Conservation (phyloP, 306 rosid genomes). For the Begonia masoniana region DNA sequence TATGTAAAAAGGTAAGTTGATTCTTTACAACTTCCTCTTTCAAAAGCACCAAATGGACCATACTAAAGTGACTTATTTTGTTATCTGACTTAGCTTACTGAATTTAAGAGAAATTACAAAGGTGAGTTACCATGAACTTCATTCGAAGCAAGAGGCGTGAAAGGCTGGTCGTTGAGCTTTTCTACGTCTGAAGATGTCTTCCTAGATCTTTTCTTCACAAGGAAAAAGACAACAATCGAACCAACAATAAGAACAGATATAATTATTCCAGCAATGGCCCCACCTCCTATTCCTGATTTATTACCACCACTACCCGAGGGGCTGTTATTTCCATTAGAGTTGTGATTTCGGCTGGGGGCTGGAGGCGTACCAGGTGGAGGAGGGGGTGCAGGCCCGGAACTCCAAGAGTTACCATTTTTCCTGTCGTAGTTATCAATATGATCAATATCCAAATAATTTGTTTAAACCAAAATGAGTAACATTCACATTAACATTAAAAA, state of each 20-base stretch:
- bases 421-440: conserved; percentile 31
- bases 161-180: conserved; percentile 59
- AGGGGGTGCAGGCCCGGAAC: conserved; percentile 89
- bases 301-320: conserved; percentile 41
- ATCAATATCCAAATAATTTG: conserved; percentile 5
- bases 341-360: conserved; percentile 29
- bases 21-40: too few relatives aligned
- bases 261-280: conserved; percentile 86
- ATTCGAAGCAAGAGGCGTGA: conserved; percentile 42
- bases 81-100: background rate
- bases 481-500: conserved; percentile 9
- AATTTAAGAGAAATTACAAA: background rate
- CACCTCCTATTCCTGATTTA: conserved; percentile 85
- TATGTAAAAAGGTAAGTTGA: too few relatives aligned
- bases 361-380: conserved; percentile 97
- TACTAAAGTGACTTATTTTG: background rate
- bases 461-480: conserved; percentile 7
- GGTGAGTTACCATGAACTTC: conserved; percentile 46
- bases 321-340: conserved; percentile 27
- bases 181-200: conserved; percentile 52
- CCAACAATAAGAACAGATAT: conserved; percentile 69
- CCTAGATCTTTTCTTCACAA: conserved; percentile 62
- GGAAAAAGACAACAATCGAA: conserved; percentile 59
- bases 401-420: conserved; percentile 69
- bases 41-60: background rate